Evolutionary conservation across 139 green algal genomes (phyloP), one percentile per base, ranked within the genome.

Genomic region (Helicosporidium sp.): DNA sequence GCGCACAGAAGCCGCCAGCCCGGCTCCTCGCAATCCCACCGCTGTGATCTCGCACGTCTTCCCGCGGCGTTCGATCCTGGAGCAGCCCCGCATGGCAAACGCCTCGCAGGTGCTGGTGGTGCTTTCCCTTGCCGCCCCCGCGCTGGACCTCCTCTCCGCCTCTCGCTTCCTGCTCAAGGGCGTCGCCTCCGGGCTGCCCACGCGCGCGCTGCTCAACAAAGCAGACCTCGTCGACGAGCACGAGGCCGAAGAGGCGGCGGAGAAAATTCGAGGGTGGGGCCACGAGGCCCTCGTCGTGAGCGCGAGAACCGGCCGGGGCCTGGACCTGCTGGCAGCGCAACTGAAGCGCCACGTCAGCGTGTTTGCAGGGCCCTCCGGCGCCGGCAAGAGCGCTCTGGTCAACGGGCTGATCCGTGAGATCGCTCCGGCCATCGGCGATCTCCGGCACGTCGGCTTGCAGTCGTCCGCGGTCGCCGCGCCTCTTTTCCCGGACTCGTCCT

Each of bases 141-240:
- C 78, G 48, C 84, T 87, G 60, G 75, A 92, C 44, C 52, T 68
- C n/a, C 25, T 47, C 18, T 70, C 83, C 34, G 65, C 90, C 33
- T 85, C 68, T 6, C 57, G 81, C 4, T 98, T 94, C 60, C 70
- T 98, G 20, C 75, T 95, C 20, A 55, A 54, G 7, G 65, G 77
- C 2, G 80, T 92, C 56, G 73, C 72, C 0, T 67, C 75, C 0
- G 72, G 68, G 3, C 58, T 95, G 22, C 74, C 77, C 20, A 72
- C 93, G 34, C 70, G 66, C 2, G 58, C 96, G n/a, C 61, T 80
- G 18, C 70, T 98, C 7, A 96, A 96, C 68, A 98, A 98, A 61
- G 65, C 56, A 1, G 84, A 94, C 51, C 66, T 95, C 22, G 35
- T 85, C 26, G 10, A 31, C 0, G 20, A 20, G 5, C 46, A 60